Base-by-base conservation (phyloP, 176 grass and related monocot species). In the Ensete glaucum region DNA sequence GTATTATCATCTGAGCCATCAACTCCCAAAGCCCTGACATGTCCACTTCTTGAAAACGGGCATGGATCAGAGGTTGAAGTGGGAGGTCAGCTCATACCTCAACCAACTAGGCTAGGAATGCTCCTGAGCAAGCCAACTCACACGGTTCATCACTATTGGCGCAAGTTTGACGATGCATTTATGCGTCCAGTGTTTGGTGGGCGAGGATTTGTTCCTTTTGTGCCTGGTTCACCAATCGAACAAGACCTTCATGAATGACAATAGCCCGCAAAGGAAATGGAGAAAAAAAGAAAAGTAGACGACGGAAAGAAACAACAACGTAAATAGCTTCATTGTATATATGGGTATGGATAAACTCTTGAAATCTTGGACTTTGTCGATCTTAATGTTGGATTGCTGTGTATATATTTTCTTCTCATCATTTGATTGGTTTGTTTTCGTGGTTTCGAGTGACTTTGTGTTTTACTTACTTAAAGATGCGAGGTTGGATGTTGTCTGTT, bases 141-240 rank as follows among this genome's bases (percentile, higher is more conserved):
- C 81, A 94, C 91, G 4, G 91, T 99, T 58, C 96, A 99, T 77
- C 82, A 94, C 80, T 99, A 95, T 58, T 99, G 96, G 96, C 90
- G 96, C 85, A 99, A 95, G 83, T 99, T 99, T 11, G 96, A 99
- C 1, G 22, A 99, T 16, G 91, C 96, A 0, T 27, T 94, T 67
- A 99, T 99, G 96, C 88, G 96, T n/a, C 96, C 96, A 0, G 23
- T 99, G 71, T 99, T 99, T 7, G 96, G 96, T 0, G 96, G 96
- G 0, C 88, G 96, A 1, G 96, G 96, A 23, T 99, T 99, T 0
- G 88, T 89, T 72, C 96, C 91, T 8, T 91, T 51, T 74, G 80
- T 86, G 56, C 90, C 96, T 0, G 96, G 96, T 25, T 94, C 90
- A 9, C 96, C 96, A 22, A 84, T 60, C 11, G 96, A 99, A 34